Evolutionary conservation across 1,284 basidiomycete species (phyloP), one percentile per base, ranked within the genome.

Genomic region (Puccinia brachypodii): DNA sequence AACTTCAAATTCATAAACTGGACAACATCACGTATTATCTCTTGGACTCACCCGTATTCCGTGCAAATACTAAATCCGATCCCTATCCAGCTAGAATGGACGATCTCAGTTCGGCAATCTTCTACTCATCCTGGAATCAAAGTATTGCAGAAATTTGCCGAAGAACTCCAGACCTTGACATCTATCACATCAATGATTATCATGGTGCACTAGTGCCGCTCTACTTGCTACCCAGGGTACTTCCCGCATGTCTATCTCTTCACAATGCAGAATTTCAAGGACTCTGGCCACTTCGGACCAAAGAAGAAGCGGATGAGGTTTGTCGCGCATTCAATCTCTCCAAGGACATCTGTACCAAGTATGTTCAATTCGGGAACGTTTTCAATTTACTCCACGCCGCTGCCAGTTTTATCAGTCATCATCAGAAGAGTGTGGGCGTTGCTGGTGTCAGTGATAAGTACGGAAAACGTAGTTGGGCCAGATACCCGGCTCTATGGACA

Each of bases 211-310:
- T 96, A 68, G 94, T 91, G 76, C 92, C 93, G 11, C 92, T 96
- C 82, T 96, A 96, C 86, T 89, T 96, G 25, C 89, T 96, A 19
- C 94, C 94, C 64, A 94, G 94, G 87, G 91, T 96, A 82, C 88
- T 96, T 73, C 94, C 94, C 0, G 90, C 92, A 84, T 96, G 94
- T 87, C 89, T 96, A 47, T 96, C 94, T n/a, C 89, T 96, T 31
- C 94, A 96, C 89, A 96, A 96, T 84, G 94, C 94, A 86, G 94
- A 96, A 87, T 96, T 96, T 90, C 94, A 96, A 86, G 94, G 94
- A 88, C 90, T 96, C 33, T 96, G 94, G 94, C 94, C 94, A 14
- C 90, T 96, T 40, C 91, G 94, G 76, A 96, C 94, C 60, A 96
- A 96, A 89, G 94, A 96, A 86, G 94, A 96, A 87, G 95, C 95